Evolutionary conservation across 2,329 filamentous ascomycete species (phyloP).

Genomic region (Nemania sp.): DNA sequence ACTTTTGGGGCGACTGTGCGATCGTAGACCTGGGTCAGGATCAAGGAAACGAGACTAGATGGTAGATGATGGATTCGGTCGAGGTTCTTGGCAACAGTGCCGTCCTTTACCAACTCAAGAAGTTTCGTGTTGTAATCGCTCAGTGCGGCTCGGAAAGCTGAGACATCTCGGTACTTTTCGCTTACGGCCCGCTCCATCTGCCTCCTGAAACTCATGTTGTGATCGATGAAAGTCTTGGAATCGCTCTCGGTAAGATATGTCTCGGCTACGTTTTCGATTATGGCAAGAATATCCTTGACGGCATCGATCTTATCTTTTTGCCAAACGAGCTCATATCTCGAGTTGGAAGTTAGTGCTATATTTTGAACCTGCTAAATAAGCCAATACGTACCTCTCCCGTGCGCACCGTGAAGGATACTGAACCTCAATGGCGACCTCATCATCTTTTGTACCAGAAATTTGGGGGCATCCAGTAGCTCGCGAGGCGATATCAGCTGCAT

Average conservation of each 20-base stretch:
- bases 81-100: slow-evolving; percentile 73
- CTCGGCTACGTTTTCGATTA: slow-evolving; percentile 70
- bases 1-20: slow-evolving; percentile 90
- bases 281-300: slow-evolving; percentile 70
- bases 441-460: slow-evolving; percentile 51
- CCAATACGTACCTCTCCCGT: slow-evolving; percentile 62
- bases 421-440: slow-evolving; percentile 66
- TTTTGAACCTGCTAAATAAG: slow-evolving; percentile 9
- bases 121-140: slow-evolving; percentile 77
- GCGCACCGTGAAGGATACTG: slow-evolving; percentile 80
- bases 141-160: slow-evolving; percentile 73
- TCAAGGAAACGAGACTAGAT: slow-evolving; percentile 74
- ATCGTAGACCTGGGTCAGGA: slow-evolving; percentile 85
- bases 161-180: slow-evolving; percentile 63
- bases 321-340: slow-evolving; percentile 72
- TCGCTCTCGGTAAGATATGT: slow-evolving; percentile 77
- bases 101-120: slow-evolving; percentile 65
- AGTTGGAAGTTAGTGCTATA: slow-evolving; percentile 17
- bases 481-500: slow-evolving; percentile 61
- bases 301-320: slow-evolving; percentile 80
- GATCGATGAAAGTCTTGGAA: slow-evolving; percentile 68
- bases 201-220: slow-evolving; percentile 73
- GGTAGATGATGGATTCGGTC: slow-evolving; percentile 70
- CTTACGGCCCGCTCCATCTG: slow-evolving; percentile 74
- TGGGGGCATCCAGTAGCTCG: slow-evolving; percentile 55